Evolutionary conservation across 1,284 basidiomycete species (phyloP), one percentile per base, ranked within the genome.

Genomic region (Coniferiporia sulphurascens): DNA sequence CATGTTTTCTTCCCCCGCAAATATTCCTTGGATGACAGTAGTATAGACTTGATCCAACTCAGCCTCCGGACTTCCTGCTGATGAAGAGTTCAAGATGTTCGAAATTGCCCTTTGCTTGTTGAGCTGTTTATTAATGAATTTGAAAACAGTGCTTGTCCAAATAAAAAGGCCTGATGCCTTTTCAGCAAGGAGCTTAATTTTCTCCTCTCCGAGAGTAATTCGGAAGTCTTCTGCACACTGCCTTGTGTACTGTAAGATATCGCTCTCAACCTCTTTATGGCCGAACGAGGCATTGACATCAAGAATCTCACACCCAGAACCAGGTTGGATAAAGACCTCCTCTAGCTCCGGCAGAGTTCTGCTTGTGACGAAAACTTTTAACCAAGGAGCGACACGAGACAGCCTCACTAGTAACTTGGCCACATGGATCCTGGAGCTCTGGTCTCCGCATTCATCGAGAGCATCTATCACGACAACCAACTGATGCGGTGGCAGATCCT

Each of bases 381-480:
- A 13, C 46, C 46, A 57, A 2, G 55, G 34, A n/a, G 13, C 13
- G 9, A 50, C n/a, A 17, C 12, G 19, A 7, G 38, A 7, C 15
- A 57, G 15, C n/a, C n/a, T 6, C 46, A 57, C 17, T 35, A 41
- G 9, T 7, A 41, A 3, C 12, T 10, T 10, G 9, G 38, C 38
- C 9, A 41, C 12, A 12, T 10, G 15, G 9, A 12, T 15, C 15
- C 54, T 35, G 27, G 27, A 27, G n/a, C 13, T 13, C 13, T 3
- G 4, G 7, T 48, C 45, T 7, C 34, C 48, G 35, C 55, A 57
- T 57, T 57, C 55, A 41, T 57, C 55, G 10, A 57, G n/a, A 35
- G 55, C 55, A 51, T 57, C 49, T 1, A 57, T 15, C 17, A 57
- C 55, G 12, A 52, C 17, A 32, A 52, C 34, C 9, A 48, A 41